phyloP scores from a whole-genome alignment of 331 rosid species.

The Telfairia occidentalis region DNA sequence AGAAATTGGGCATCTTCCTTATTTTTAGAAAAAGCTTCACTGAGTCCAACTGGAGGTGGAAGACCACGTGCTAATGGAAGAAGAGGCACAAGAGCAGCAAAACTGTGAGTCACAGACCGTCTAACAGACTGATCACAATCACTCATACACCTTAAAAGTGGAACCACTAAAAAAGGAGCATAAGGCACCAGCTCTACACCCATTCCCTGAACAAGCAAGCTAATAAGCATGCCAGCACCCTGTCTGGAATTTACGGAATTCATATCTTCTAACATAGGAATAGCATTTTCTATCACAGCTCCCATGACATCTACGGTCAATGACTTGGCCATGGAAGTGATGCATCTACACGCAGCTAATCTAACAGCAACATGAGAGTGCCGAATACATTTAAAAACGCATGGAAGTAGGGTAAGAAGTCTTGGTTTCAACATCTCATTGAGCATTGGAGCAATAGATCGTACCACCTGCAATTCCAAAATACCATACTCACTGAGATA shows the following conservation, averaged over 20 bases:
- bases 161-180: slow-evolving; percentile 91
- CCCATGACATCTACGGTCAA: slow-evolving; percentile 75
- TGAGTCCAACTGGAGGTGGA: slow-evolving; percentile 70
- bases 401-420: slow-evolving; percentile 74
- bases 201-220: slow-evolving; percentile 89
- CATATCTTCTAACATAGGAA: slow-evolving; percentile 82
- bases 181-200: slow-evolving; percentile 84
- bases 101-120: slow-evolving; percentile 94
- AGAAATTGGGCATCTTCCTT: slow-evolving; percentile 77
- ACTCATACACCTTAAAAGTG: slow-evolving; percentile 93
- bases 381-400: slow-evolving; percentile 63
- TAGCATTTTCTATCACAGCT: slow-evolving; percentile 68
- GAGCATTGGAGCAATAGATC: slow-evolving; percentile 69
- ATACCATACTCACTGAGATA: neutral
- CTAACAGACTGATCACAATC: slow-evolving; percentile 94
- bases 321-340: slow-evolving; percentile 91
- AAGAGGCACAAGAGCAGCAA: slow-evolving; percentile 98
- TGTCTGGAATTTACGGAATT: slow-evolving; percentile 81
- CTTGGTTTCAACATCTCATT: slow-evolving; percentile 67
- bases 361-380: slow-evolving; percentile 92
- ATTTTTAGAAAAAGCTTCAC: slow-evolving; percentile 48
- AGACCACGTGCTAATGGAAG: slow-evolving; percentile 96
- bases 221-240: slow-evolving; percentile 94
- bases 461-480: slow-evolving; percentile 57
- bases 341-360: slow-evolving; percentile 90